Evolutionary conservation across 2,329 filamentous ascomycete genomes (phyloP).

Genomic region (Alternaria burnsii): DNA sequence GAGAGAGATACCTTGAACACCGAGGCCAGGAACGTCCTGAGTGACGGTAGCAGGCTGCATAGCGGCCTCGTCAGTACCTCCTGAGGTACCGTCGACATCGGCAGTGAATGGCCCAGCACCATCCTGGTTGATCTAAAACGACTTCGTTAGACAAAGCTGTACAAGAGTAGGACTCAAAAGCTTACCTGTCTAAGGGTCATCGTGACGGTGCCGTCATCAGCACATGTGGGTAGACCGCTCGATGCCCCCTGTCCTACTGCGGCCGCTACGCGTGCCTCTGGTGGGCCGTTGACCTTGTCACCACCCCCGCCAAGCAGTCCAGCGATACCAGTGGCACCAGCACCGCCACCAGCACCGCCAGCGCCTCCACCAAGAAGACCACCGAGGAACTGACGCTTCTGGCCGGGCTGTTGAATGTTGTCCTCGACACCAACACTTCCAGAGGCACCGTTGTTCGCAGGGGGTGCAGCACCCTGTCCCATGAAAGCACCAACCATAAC

Average conservation of each 20-base stretch:
- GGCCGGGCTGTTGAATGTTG: conserved; percentile 32
- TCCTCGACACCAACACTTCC: conserved; percentile 45
- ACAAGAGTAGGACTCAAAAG: not conserved
- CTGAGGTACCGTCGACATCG: conserved; percentile 69
- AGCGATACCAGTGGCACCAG: conserved; percentile 40
- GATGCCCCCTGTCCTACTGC: conserved; percentile 63
- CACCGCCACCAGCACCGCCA: conserved; percentile 30
- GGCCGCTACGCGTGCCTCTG: conserved; percentile 64
- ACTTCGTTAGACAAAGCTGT: not conserved
- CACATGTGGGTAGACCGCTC: conserved; percentile 66
- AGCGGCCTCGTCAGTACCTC: conserved; percentile 66
- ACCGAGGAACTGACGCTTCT: conserved; percentile 45
- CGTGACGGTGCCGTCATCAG: conserved; percentile 67
- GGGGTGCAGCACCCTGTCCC: conserved; percentile 44
- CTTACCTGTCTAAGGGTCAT: conserved; percentile 69
- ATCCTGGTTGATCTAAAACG: conserved; percentile 67
- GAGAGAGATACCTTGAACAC: conserved; percentile 65
- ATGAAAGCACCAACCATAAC: conserved; percentile 70
- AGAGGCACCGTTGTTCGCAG: conserved; percentile 43
- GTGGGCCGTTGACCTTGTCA: conserved; percentile 57
- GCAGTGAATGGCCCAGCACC: conserved; percentile 71
- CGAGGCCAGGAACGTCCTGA: conserved; percentile 68
- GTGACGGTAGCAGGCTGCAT: conserved; percentile 68
- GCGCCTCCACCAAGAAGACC: conserved; percentile 46
- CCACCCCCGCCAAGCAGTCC: conserved; percentile 52